Base-by-base conservation (phyloP, 2,329 filamentous ascomycete species). In the Ceratocystis diversiconidia region DNA sequence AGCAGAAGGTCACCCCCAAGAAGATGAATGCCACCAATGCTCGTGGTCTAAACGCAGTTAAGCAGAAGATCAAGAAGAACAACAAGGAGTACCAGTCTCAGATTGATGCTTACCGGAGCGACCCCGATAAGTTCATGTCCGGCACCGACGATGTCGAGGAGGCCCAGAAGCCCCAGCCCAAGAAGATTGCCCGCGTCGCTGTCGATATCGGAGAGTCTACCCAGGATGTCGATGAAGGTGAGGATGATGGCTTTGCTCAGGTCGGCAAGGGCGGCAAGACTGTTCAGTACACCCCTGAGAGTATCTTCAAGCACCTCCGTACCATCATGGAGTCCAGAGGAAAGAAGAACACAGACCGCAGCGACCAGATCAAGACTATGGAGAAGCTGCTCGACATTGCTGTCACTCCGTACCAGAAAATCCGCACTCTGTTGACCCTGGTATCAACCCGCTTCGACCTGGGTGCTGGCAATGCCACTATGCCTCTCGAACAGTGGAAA, bases 21-120 rank as follows among this genome's bases (percentile, higher is more conserved):
- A 97, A 96, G 83, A 96, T 97, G 92, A 99, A 96, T 79, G 91
- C 92, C 69, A 94, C 87, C 73, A 95, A 92, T 74, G 88, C 91
- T 70, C 90, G 91, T 78, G 91, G 92, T 73, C 84, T 99, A 73
- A 99, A 97, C 76, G 90, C 92, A 69, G 89, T 97, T 73, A 95
- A 96, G 79, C 94, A 99, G 77, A 92, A 92, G 79, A 90, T 99
- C 80, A 92, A 92, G 85, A 97, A 96, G 84, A 92, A 92, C 79
- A 95, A 92, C 82, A 95, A 95, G 79, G 92, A 97, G 70, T 92
- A 92, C 78, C 85, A 90, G 73, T 80, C 83, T 69, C 89, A 96
- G 73, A 87, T 99, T 72, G 90, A 96, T 71, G 83, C 86, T 69
- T 99, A 92, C 80, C 83, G 89, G 70, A 86, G 84, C 69, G 85